Evolutionary conservation across 768 basidiomycete genomes (phyloP), one percentile per base, ranked within the genome.

Genomic region (Panellus pusillus): DNA sequence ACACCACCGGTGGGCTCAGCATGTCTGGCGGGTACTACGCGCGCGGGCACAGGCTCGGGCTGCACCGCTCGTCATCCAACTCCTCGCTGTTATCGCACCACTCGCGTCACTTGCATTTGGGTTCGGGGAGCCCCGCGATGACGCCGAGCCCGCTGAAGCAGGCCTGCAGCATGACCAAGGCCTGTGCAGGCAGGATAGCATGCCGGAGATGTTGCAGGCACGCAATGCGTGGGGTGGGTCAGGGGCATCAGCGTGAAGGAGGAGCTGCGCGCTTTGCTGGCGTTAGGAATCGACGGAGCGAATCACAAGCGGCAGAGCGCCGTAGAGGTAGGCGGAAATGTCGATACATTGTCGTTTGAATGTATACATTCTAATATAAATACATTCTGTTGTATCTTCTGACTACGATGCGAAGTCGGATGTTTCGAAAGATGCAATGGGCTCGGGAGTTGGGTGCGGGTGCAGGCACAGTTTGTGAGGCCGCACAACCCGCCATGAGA

Each of bases 1-100:
- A 61, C 37, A 61, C 59, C 6, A 61, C 59, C 7, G 59, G 59
- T 13, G 55, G 59, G 36, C 27, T 54, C 15, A 29, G 52, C 19
- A 9, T 39, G 2, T 28, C 38, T 18, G 38, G 39, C 37, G 14
- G 38, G 38, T 41, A 50, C 12, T n/a, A n/a, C n/a, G 24, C 27
- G 9, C n/a, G 8, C 14, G n/a, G 12, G 36, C 18, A 20, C 14
- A 14, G 19, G 44, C 44, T 42, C 18, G 27, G 9, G 27, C 54
- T 52, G 42, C 50, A 55, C 28, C 44, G 47, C 18, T 20, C 40
- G 5, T 41, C 38, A 6, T 40, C 39, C 38, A 50, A 47, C 45
- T 50, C 49, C 31, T 28, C 19, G 15, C 41, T 18, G 35, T 32
- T 20, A 40, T 18, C 9, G 18, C 35, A 18, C 17, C n/a, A n/a